Base-by-base conservation (phyloP, 306 rosid genomes). In the Hippophae tibetana region DNA sequence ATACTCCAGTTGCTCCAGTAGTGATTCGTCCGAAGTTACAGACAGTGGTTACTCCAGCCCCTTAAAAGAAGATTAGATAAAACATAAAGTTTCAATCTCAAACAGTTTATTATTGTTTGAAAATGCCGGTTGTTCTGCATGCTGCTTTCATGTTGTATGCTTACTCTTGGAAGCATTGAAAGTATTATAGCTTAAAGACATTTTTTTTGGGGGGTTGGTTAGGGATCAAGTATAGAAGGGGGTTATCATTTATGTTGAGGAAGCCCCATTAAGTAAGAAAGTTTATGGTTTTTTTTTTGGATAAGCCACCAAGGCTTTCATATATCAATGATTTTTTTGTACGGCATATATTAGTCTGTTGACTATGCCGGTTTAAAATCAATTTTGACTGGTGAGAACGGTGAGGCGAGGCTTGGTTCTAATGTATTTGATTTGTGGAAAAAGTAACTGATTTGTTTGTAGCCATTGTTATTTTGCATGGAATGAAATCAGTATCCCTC, bases 21-120 rank as follows among this genome's bases (percentile, higher is more conserved):
- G 78, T 47, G 76, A 75, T n/a, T 85, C 99, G 52, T 88, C 97
- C 5, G 82, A 61, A 55, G 44, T 86, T 10, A 78, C 84, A 58
- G 88, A 82, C 42, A 63, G 72, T 2, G 82, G 75, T 50, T 46
- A 66, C 53, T 49, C 74, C 1, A 69, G 84, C 68, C 52, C 82
- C 49, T 47, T 85, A 18, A 83, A 90, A 66, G 73, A 71, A 43
- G 86, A 86, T 11, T 88, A 77, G 72, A 52, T 13, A 52, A 67
- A 52, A 51, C 40, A 52, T 47, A 62, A 10, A 54, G 67, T 54
- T 68, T 58, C 5, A 13, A 3, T 45, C 48, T 65, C 38, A 61
- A 60, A 42, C 9, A 12, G 14, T 67, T 69, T 65, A 68, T 57
- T 65, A 71, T 47, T 42, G 26, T 46, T 61, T 60, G 67, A 77